Base-by-base conservation (phyloP, 2,329 filamentous ascomycete species). In the Thelonectria rubi region DNA sequence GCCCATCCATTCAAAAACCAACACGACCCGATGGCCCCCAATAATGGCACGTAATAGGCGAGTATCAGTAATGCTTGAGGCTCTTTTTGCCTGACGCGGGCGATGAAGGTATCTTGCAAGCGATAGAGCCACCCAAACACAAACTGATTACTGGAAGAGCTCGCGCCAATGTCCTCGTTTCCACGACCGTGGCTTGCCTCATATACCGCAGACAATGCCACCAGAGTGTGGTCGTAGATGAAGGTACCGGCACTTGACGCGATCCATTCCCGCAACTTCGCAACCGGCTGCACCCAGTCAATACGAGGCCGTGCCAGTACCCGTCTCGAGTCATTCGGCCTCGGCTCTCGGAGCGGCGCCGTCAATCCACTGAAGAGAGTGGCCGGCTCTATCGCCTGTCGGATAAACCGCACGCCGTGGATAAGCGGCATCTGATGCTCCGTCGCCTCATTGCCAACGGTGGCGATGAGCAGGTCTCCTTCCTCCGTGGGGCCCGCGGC, bases 111-210 rank as follows among this genome's bases (percentile, higher is more conserved):
- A 43, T 74, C 66, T 26, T 72, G 65, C 58, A 74, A 59, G 8
- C 68, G 66, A 55, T 74, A 74, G 34, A 74, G 58, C 72, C 72
- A 74, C 7, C 66, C 68, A 43, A 74, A 69, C 3, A 73, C 67
- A 47, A 69, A 55, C 32, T 62, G 63, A 43, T 72, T 63, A 11
- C 55, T 55, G 4, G 46, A 48, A 8, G 60, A 58, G 20, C 69
- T 70, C 30, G 60, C 58, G 21, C 65, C 68, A 0, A 37, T 8
- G 6, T 12, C 21, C 11, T 65, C 69, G 3, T 64, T 49, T 3
- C n/a, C 32, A 21, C 67, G 60, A 39, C 69, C 69, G 59, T 71
- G 72, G 34, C 65, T 72, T 26, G 69, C 69, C 34, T 72, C 67
- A 51, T 72, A 72, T 18, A 72, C 50, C 15, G 71, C 69, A 20